Base-by-base conservation (phyloP, 169 alveolate species). In the Perkinsus marinus region DNA sequence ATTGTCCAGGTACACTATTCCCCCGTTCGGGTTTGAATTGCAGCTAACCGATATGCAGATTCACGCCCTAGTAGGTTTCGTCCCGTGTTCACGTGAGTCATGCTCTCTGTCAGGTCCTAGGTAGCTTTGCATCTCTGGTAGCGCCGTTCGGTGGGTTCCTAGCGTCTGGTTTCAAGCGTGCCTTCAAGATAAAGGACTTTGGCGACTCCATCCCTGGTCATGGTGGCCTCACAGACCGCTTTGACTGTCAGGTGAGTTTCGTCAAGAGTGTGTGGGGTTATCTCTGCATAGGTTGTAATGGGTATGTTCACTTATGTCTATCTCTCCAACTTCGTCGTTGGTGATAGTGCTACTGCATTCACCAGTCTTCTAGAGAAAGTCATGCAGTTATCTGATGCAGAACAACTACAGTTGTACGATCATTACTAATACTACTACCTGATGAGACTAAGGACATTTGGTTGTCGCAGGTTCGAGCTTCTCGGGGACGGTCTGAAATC, bases 61-160 rank as follows among this genome's bases (percentile, higher is more conserved):
- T 30, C 79, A 57, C 34, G 79, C 79, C 22, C 34, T 57, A 30
- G 79, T 57, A 2, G 79, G 34, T 57, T 2, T 57, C 22, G 36
- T 16, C 79, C 22, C 34, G 9, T 57, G 36, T 2, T 57, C 34
- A 13, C n/a, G n/a, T n/a, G n/a, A n/a, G n/a, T n/a, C n/a, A n/a
- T n/a, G n/a, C n/a, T n/a, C n/a, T n/a, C n/a, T n/a, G n/a, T 57
- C 79, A 57, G 92, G 97, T 97, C 13, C 91, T 99, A 90, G 98
- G 99, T 34, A 39, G 97, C 0, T 98, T 98, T 93, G 99, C 99
- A 3, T 97, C 99, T 39, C 94, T 98, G 37, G 96, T 98, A 90
- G 99, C 99, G 37, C 99, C 99, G 79, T 98, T 99, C 93, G 99
- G 99, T 47, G 99, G 99, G 22, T 98, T 99, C 94, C 98, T 99